Percentiles rank a stretch among this genome's conserved stretches.
Conservation (phyloP, 2,329 filamentous ascomycete genomes). For the Magnaporthiopsis rhizophila region DNA sequence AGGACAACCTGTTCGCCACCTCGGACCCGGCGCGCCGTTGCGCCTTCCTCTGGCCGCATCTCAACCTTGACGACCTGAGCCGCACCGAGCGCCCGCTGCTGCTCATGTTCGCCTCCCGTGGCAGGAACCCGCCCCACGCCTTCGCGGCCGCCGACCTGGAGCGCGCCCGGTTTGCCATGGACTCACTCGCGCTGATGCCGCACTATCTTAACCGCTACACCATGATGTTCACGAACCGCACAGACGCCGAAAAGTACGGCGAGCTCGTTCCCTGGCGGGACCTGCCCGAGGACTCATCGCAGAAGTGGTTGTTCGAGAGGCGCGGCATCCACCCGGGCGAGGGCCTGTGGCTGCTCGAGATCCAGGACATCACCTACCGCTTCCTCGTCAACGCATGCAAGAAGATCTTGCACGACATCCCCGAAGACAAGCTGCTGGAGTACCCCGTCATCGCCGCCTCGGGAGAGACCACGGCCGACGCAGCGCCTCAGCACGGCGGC, state of each 20-base stretch:
- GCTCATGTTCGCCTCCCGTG: slow-evolving; percentile 9
- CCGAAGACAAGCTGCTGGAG: slow-evolving; percentile 1
- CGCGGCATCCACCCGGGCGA: slow-evolving; percentile 14
- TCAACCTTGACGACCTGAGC: slow-evolving; percentile 11
- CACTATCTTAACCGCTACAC: slow-evolving; percentile 21
- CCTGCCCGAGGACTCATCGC: slow-evolving; percentile 3
- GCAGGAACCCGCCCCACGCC: slow-evolving; percentile 5
- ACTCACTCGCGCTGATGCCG: slow-evolving; percentile 12
- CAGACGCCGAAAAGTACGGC: slow-evolving; percentile 25
- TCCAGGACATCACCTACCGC: slow-evolving; percentile 12
- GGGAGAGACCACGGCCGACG: background rate
- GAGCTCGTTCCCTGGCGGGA: slow-evolving; percentile 14
- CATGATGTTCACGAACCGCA: slow-evolving; percentile 26
- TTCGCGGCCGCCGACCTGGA: slow-evolving; percentile 13
- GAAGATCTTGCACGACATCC: slow-evolving; percentile 7
- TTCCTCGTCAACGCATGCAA: slow-evolving; percentile 8
- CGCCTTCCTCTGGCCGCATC: slow-evolving; percentile 13
- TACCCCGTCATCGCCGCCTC: background rate
- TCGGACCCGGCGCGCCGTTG: slow-evolving; percentile 10
- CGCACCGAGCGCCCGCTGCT: slow-evolving; percentile 8
- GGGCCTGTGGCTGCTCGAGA: slow-evolving; percentile 13
- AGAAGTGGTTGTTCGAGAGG: slow-evolving; percentile 11
- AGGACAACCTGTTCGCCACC: slow-evolving; percentile 7
- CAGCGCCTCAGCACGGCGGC: background rate
- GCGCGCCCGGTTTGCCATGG: slow-evolving; percentile 11